Evolutionary conservation across 306 rosid species (phyloP), one percentile per base, ranked within the genome.

Genomic region (Styphnolobium japonicum): DNA sequence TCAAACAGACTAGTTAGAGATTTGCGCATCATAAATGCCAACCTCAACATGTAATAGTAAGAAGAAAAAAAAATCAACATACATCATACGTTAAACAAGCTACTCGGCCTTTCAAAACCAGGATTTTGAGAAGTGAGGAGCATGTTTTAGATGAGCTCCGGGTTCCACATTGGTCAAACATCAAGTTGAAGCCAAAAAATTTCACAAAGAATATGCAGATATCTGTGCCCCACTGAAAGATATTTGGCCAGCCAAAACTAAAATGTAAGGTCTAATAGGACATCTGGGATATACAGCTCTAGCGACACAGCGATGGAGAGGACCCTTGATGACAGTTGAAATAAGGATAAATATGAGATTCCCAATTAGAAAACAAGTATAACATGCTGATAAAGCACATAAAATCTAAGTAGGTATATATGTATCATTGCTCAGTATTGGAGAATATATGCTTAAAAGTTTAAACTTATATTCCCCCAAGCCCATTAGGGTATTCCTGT

Each of bases 381-480:
- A 21, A 11, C 33, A 56, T 62, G 57, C 53, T 15, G 11, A 78
- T 27, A 75, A 36, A 25, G 60, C 58, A 31, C 36, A 73, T 12
- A 72, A 37, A 58, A 52, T 65, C 21, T 29, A 37, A 57, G 22
- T 37, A 52, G 60, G 48, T 9, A 63, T 55, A 2, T 65, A 36
- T 53, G 62, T 43, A 77, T 34, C n/a, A 75, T 40, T 14, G 10
- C 58, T 78, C 27, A 40, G 49, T 75, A 62, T 36, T 29, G 63
- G 37, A 27, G 45, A 78, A 67, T 69, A 69, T 42, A 61, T 53
- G 39, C 57, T 48, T 63, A 64, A 37, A n/a, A n/a, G n/a, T n/a
- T n/a, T n/a, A n/a, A 65, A 71, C 8, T 7, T 5, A 56, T 53
- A 57, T 80, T 57, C 73, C 73, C 3, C 56, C 55, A 36, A 66